Base-by-base conservation (phyloP, 345 rosid species). In the Eucalyptus paniculata region DNA sequence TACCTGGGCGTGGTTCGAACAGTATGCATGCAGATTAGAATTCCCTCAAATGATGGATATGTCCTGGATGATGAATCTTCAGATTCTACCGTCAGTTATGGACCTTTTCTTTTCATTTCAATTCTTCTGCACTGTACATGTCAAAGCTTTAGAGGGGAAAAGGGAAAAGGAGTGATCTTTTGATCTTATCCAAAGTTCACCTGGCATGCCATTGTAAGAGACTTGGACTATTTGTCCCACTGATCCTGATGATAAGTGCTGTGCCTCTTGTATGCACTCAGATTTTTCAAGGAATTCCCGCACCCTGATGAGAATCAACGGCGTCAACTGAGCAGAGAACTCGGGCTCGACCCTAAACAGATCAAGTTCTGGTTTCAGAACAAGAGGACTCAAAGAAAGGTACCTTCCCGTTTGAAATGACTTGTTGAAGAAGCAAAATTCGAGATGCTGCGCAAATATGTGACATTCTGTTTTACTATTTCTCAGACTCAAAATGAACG, bases 341-440 rank as follows among this genome's bases (percentile, higher is more conserved):
- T 97, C 50, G 91, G 94, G 12, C 93, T 97, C 1, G 95, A 91
- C 23, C 86, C 89, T 9, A 92, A 90, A 86, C 98, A 96, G 89
- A 88, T 97, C 91, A 97, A 95, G 54, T 96, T 96, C 87, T 97
- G 99, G 99, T 97, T 97, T 89, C 98, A 96, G 42, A 96, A 96
- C 93, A 97, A 95, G 89, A 92, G 98, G 87, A 95, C 97, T 53
- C 98, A 96, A 69, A 86, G 86, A 44, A 97, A 94, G 96, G 99
- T 95, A 81, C 16, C 45, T 37, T 77, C 83, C 83, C 83, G 30
- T 87, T 50, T 87, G 18, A 7, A 87, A 87, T 34, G 42, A 50
- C 69, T 47, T 53, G 88, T 30, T n/a, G 42, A 49, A 50, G 45
- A 21, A 53, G 45, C 34, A 53, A 87, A 87, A 53, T 34, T 40